Percentiles rank a stretch among this genome's conserved stretches.
Conservation (phyloP, 305 asterid genomes). For the Fraxinus platypoda region DNA sequence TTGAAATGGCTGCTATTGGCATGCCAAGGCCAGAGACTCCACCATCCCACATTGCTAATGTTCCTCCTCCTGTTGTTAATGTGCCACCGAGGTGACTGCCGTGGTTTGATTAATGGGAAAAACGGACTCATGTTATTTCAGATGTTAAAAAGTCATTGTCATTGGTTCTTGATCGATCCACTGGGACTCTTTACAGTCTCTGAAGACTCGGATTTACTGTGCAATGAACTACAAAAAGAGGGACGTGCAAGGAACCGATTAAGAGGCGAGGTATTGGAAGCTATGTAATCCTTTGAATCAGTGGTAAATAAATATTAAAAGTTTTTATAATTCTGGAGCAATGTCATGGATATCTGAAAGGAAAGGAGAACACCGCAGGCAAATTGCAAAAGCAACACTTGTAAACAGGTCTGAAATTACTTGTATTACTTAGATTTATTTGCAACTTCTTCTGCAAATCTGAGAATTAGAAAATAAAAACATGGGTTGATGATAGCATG, state of each 20-base stretch:
- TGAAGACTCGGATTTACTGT: conserved; percentile 1
- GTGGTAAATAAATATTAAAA: conserved; percentile 17
- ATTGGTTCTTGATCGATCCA: conserved; percentile 15
- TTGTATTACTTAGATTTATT: background rate
- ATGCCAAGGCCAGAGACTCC: conserved; percentile 51
- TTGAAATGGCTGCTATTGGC: conserved; percentile 54
- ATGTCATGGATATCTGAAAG: background rate
- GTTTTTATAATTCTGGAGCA: conserved; percentile 1
- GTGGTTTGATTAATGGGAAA: background rate
- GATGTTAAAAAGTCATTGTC: conserved; percentile 20
- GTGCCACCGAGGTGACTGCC: conserved; percentile 53
- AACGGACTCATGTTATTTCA: conserved; percentile 14
- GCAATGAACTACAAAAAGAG: conserved; percentile 25
- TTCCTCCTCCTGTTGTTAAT: conserved; percentile 40
- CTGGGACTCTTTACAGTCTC: conserved; percentile 10
- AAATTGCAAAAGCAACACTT: background rate
- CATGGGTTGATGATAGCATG: background rate
- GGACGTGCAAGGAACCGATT: conserved; percentile 13
- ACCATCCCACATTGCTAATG: conserved; percentile 37
- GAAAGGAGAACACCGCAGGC: background rate
- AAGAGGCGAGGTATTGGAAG: conserved; percentile 12
- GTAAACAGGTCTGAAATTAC: background rate
- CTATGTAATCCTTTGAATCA: conserved; percentile 14
- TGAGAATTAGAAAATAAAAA: background rate
- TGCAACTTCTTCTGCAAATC: background rate